Evolutionary conservation across 2,329 filamentous ascomycete species (phyloP).

Genomic region (Fusarium sp.): DNA sequence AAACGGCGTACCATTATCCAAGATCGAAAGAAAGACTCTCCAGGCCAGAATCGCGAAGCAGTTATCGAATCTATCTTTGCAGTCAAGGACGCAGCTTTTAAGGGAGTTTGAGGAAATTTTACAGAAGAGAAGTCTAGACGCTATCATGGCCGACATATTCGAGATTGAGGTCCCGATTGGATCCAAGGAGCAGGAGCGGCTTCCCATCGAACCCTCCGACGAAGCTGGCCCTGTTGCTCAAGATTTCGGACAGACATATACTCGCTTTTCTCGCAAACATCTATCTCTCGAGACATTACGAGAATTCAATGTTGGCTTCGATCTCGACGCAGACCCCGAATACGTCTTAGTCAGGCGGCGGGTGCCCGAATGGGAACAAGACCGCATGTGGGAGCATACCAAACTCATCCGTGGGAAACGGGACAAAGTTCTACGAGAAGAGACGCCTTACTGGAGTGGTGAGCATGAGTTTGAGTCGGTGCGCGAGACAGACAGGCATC

Average conservation of each 20-base stretch:
- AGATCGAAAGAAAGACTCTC: too few species aligned
- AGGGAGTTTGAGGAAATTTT: too few species aligned
- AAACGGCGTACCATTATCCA: too few species aligned
- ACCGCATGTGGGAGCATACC: neutral
- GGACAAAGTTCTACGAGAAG: accelerated
- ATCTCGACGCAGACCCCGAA: neutral
- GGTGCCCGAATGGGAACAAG: neutral
- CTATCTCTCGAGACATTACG: neutral
- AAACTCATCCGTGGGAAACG: neutral
- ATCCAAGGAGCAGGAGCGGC: accelerated
- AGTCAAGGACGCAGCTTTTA: too few species aligned
- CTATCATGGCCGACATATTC: too few species aligned
- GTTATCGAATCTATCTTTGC: too few species aligned
- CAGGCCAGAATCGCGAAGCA: too few species aligned
- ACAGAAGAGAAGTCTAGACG: too few species aligned
- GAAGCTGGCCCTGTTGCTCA: accelerated
- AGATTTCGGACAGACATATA: too few species aligned
- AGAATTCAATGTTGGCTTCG: neutral
- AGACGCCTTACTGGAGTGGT: accelerated
- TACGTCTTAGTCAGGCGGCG: neutral
- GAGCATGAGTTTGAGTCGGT: neutral
- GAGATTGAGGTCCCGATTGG: accelerated
- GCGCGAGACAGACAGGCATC: accelerated
- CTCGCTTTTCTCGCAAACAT: neutral
- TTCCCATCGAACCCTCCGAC: accelerated